A percentile compares a stretch with the other conserved stretches of the same genome.
Evolutionary conservation across 2,329 filamentous ascomycete genomes (phyloP).

Genomic region (Aspergillus eucalypticola): DNA sequence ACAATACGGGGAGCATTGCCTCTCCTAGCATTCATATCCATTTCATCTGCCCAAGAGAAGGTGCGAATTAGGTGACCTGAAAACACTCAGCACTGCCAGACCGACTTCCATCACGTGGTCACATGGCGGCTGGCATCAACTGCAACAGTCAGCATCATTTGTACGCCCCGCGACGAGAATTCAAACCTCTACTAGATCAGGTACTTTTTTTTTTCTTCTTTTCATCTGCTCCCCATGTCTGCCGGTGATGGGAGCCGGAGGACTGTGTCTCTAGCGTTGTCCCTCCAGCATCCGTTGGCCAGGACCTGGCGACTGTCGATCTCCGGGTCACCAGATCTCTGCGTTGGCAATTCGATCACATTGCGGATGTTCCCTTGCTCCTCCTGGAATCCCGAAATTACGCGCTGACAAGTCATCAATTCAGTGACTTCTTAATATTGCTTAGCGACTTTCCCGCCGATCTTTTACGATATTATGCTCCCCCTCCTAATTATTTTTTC

Average conservation of each 20-base stretch:
- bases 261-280: neutral
- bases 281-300: constrained; percentile 8
- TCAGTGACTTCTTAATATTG: constrained; percentile 9
- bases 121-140: neutral
- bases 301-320: constrained; percentile 28
- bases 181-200: neutral
- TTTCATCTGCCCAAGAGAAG: neutral
- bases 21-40: neutral
- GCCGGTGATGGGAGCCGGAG: neutral
- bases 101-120: constrained; percentile 5
- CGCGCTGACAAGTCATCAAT: constrained; percentile 19
- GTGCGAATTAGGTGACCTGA: neutral
- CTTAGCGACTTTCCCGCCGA: constrained; percentile 10
- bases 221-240: neutral
- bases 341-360: constrained; percentile 34
- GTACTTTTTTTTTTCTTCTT: neutral
- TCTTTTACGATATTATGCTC: neutral
- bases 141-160: constrained; percentile 7
- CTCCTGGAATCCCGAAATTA: constrained; percentile 11
- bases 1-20: neutral
- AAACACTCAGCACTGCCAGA: neutral
- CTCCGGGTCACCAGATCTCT: constrained; percentile 39
- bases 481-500: neutral
- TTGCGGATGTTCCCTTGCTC: constrained; percentile 13
- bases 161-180: constrained; percentile 1